Base-by-base conservation (phyloP, 179 eudicot genomes). In the Amaranthus tricolor region DNA sequence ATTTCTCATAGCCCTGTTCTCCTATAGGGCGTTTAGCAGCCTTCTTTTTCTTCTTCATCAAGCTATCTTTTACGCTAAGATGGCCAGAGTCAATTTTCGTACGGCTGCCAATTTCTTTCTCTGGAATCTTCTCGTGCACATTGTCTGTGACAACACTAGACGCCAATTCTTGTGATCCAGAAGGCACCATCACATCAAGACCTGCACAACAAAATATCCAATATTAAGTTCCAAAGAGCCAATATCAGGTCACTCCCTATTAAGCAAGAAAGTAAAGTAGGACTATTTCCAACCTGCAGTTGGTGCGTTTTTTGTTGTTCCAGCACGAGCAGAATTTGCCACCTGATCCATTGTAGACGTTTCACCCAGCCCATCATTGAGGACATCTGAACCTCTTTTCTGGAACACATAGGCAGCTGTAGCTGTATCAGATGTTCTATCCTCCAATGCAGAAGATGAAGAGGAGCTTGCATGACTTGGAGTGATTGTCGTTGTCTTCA, bases 41-140 rank as follows among this genome's bases (percentile, higher is more conserved):
- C 80, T 89, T 91, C 55, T 75, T 90, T 67, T 73, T 82, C 82
- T 87, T 91, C 79, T 78, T 84, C 72, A 72, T 64, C 69, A 48
- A 20, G 62, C 77, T 70, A 69, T 70, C 66, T 40, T 53, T 55
- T 16, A 12, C n/a, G 19, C 52, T 72, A 50, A 50, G 60, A 61
- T 55, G 69, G 70, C 67, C 79, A 24, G 65, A 79, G 58, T 77
- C 81, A 62, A 3, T 43, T 50, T 77, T 53, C 56, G 64, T 50
- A 68, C 12, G 31, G 50, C 9, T 16, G 17, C 62, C 21, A 44
- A 48, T 55, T 17, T 78, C 77, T 47, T 53, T 75, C 10, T 68
- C 76, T 65, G 56, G 11, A 62, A 21, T 62, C 66, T 76, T 80
- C 44, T 62, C 71, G 6, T 15, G 79, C 68, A 71, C 74, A 74